A percentile compares a stretch with the other conserved stretches of the same genome.
phyloP scores from a whole-genome alignment of 257 asterid species.

The Solanum appendiculatum region DNA sequence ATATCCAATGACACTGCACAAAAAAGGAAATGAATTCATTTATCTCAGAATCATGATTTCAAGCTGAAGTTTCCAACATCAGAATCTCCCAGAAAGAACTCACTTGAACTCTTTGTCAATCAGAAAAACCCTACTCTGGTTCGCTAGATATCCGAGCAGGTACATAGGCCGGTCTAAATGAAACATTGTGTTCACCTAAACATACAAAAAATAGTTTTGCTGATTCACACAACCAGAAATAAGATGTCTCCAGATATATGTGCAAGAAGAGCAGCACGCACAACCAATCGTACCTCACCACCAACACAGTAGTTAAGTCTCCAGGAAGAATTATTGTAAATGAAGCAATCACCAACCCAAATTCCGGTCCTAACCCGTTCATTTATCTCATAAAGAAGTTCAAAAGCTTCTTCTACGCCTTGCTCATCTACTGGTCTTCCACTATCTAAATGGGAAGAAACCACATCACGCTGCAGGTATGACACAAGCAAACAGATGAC shows the following conservation, averaged over 20 bases:
- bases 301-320: constrained; percentile 97
- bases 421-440: constrained; percentile 88
- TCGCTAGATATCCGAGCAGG: constrained; percentile 94
- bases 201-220: constrained; percentile 3
- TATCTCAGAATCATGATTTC: background rate
- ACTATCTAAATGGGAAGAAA: constrained; percentile 82
- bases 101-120: constrained; percentile 97
- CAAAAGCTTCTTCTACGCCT: constrained; percentile 98
- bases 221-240: background rate
- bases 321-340: constrained; percentile 93
- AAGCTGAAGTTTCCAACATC: background rate
- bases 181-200: constrained; percentile 91
- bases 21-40: constrained; percentile 5
- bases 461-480: constrained; percentile 79
- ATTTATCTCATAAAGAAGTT: constrained; percentile 82
- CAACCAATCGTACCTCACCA: constrained; percentile 61
- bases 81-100: constrained; percentile 21
- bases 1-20: constrained; percentile 71
- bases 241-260: background rate
- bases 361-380: constrained; percentile 95
- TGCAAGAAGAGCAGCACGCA: background rate
- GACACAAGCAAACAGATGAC: constrained; percentile 5
- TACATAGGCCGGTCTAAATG: constrained; percentile 98
- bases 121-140: constrained; percentile 83
- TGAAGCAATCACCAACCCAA: constrained; percentile 99